phyloP scores from a whole-genome alignment of 352 stramenopile species.

The Pythium sp. region DNA sequence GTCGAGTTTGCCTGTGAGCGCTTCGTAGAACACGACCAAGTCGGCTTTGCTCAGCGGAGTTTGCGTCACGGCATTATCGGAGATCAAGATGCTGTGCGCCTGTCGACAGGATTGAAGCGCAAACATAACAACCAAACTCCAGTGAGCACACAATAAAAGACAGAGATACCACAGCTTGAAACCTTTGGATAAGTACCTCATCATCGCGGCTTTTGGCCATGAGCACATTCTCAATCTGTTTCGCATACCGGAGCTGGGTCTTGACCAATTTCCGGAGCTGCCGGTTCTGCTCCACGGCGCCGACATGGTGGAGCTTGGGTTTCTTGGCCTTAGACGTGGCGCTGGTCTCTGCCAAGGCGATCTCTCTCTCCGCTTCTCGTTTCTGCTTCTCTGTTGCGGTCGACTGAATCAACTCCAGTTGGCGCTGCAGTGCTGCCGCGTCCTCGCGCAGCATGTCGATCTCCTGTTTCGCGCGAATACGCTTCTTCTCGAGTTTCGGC shows the following conservation, averaged over 20 bases:
- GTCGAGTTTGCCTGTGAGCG: slow-evolving; percentile 6
- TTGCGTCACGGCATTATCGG: slow-evolving; percentile 6
- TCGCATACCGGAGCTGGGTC: slow-evolving; percentile 1
- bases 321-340: no score
- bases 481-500: background rate
- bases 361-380: no score
- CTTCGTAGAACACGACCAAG: slow-evolving; percentile 5
- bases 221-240: background rate
- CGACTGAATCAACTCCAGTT: background rate
- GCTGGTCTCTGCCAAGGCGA: no score
- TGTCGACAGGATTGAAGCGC: background rate
- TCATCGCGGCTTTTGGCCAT: background rate
- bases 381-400: background rate
- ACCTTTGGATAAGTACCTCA: background rate
- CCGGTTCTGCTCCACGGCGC: slow-evolving; percentile 11
- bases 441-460: background rate
- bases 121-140: no score
- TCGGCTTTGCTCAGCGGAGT: background rate
- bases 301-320: background rate
- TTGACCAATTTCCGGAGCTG: slow-evolving; percentile 6
- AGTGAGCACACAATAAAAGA: no score
- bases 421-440: background rate
- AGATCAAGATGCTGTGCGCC: background rate
- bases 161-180: no score
- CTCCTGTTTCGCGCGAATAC: background rate